These are phyloP conservation scores for Ailanthus altissimus DNA, from an alignment of 345 rosid genomes.

Conservation along the genomic window DNA sequence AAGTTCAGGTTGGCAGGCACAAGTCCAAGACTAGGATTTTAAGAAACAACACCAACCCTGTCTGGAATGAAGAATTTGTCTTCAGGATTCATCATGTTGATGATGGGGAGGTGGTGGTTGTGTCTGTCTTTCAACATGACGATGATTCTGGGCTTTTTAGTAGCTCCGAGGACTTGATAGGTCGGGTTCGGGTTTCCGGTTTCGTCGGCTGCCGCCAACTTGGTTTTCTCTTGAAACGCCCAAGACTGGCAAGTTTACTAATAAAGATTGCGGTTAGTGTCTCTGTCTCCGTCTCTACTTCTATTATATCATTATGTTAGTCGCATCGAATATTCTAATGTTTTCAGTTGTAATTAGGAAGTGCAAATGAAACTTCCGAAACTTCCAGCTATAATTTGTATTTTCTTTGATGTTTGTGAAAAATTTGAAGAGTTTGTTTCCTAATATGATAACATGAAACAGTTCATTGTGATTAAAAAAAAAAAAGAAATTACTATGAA, in stretches of 20 bases:
- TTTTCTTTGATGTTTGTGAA: not conserved
- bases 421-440: not conserved
- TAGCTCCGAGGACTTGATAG: constrained; percentile 47
- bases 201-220: constrained; percentile 60
- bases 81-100: constrained; percentile 44
- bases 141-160: constrained; percentile 44
- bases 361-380: not conserved
- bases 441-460: not conserved
- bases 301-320: not conserved
- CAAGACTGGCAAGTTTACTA: constrained; percentile 44
- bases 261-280: constrained; percentile 60
- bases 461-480: not conserved
- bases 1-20: constrained; percentile 63
- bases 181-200: constrained; percentile 63
- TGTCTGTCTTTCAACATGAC: constrained; percentile 48
- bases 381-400: not conserved
- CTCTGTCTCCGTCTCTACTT: not conserved
- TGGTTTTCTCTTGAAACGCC: constrained; percentile 65
- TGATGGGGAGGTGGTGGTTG: constrained; percentile 46
- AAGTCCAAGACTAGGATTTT: constrained; percentile 61
- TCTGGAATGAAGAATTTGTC: constrained; percentile 85
- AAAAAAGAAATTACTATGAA: not conserved
- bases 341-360: not conserved
- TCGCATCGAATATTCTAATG: not conserved
- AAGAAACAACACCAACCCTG: constrained; percentile 43